Percentiles rank a stretch among this genome's conserved stretches.
phyloP scores from a whole-genome alignment of 1,139 yeast genomes.

The Scheffersomyces quercinus region DNA sequence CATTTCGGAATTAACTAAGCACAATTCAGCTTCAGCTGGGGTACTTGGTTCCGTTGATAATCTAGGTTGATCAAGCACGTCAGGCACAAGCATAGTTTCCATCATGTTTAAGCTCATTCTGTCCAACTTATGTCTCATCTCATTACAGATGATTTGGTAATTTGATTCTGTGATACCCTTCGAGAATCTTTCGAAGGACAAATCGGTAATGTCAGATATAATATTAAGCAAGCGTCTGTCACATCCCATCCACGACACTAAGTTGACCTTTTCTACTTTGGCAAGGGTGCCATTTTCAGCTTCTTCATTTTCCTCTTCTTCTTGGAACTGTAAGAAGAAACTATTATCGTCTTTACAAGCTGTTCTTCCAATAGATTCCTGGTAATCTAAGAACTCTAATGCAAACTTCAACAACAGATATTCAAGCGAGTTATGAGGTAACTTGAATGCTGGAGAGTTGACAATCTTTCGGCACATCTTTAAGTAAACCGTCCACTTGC shows the following conservation, averaged over 20 bases:
- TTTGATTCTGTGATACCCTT: slow-evolving; percentile 15
- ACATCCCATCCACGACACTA: slow-evolving; percentile 30
- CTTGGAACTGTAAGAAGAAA: slow-evolving; percentile 19
- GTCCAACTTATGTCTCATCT: slow-evolving; percentile 13
- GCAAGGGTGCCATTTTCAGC: not conserved
- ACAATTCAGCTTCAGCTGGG: slow-evolving; percentile 1
- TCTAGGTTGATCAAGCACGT: not conserved
- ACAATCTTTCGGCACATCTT: slow-evolving; percentile 21
- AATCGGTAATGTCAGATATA: slow-evolving; percentile 36
- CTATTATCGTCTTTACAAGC: slow-evolving; percentile 32
- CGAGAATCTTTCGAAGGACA: slow-evolving; percentile 27
- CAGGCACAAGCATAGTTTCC: slow-evolving; percentile 1
- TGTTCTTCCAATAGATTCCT: slow-evolving; percentile 34
- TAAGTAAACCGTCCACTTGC: slow-evolving; percentile 26
- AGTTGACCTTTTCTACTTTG: slow-evolving; percentile 7
- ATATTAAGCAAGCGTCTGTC: slow-evolving; percentile 24
- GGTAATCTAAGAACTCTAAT: slow-evolving; percentile 30
- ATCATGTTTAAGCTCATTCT: slow-evolving; percentile 10
- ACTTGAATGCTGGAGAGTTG: slow-evolving; percentile 15
- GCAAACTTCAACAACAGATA: slow-evolving; percentile 23
- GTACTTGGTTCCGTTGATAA: not conserved
- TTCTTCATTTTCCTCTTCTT: slow-evolving; percentile 8
- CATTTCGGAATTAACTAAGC: slow-evolving; percentile 9
- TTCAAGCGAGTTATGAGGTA: slow-evolving; percentile 20
- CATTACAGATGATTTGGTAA: slow-evolving; percentile 15